phyloP scores from a whole-genome alignment of 192 early-diverging fungal genomes.

The Gamsiella multidivaricata region DNA sequence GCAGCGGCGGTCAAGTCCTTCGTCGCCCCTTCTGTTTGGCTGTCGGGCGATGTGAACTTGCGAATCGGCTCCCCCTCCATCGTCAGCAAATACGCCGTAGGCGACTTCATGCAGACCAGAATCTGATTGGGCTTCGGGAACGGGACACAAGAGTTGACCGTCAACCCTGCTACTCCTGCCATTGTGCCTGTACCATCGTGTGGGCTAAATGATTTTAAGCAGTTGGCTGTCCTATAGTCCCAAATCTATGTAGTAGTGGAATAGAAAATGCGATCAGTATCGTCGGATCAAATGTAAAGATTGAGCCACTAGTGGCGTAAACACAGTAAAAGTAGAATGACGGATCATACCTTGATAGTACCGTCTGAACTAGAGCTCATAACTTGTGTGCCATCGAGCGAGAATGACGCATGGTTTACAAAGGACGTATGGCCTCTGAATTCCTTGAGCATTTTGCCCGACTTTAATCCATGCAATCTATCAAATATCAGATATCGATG shows the following conservation, averaged over 20 bases:
- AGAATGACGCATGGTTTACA: constrained; percentile 85
- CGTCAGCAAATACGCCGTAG: constrained; percentile 77
- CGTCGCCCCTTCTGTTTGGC: constrained; percentile 38
- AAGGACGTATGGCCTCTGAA: constrained; percentile 92
- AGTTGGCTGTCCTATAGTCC: constrained; percentile 83
- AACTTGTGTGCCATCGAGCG: constrained; percentile 74
- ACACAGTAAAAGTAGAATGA: not conserved
- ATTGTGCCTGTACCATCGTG: constrained; percentile 60
- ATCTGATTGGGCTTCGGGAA: constrained; percentile 77
- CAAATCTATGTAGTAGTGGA: constrained; percentile 75
- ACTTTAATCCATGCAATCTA: constrained; percentile 91
- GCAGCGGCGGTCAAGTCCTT: constrained; percentile 28
- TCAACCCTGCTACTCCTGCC: constrained; percentile 60
- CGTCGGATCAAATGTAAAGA: not conserved
- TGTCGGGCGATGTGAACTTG: constrained; percentile 61
- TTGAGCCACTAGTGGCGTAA: too few relatives aligned
- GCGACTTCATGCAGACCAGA: constrained; percentile 83
- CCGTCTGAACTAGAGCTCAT: constrained; percentile 90
- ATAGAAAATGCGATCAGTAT: not conserved
- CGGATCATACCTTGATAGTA: constrained; percentile 78
- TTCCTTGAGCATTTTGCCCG: constrained; percentile 91
- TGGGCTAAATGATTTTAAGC: constrained; percentile 70
- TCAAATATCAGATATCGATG: not conserved
- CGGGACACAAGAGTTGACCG: constrained; percentile 69
- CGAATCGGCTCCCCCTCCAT: constrained; percentile 68